Base-by-base conservation (phyloP, 345 rosid species). In the Eucalyptus camaldulensis region DNA sequence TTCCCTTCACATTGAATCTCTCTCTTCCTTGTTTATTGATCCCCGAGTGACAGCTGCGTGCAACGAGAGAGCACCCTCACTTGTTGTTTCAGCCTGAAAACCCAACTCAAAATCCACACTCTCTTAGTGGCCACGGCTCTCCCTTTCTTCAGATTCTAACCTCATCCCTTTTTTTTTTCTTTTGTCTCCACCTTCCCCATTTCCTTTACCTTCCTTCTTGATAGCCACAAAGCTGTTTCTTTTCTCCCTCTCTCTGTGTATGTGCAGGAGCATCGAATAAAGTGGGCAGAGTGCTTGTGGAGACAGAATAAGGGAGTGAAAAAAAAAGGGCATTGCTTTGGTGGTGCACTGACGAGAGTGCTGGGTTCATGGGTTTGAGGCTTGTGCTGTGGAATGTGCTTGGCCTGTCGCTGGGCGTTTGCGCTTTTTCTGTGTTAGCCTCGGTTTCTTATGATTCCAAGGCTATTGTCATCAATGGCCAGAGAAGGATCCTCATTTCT, bases 401-500 rank as follows among this genome's bases (percentile, higher is more conserved):
- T 47, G 92, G 56, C 56, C 31, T 90, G 88, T 67, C 94, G 72
- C 88, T 94, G 85, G 60, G 47, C 49, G n/a, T 87, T 9, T 91
- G 88, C 85, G 88, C 60, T 90, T 95, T 88, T 92, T 91, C 33
- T 87, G 93, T 29, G 62, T 90, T 87, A 86, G 97, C 94, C 29
- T 95, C 98, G 88, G 99, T 97, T 58, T 96, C 98, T 29, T 96
- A 97, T 91, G 99, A 97, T 89, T 92, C 92, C 86, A 95, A 92
- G 89, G 97, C 99, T 62, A 94, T 97, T 88, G 91, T 94, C 92
- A 96, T 97, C 92, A 94, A 96, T 94, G 99, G 99, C 65, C 93
- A 94, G 72, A 95, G 98, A 92, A 96, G 96, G 92, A 97, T 97
- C 91, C 99, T 97, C 51, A 91, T 97, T 88, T 97, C 98, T 91